phyloP scores from a whole-genome alignment of 441 rosid species.

The Geranium incanum region DNA sequence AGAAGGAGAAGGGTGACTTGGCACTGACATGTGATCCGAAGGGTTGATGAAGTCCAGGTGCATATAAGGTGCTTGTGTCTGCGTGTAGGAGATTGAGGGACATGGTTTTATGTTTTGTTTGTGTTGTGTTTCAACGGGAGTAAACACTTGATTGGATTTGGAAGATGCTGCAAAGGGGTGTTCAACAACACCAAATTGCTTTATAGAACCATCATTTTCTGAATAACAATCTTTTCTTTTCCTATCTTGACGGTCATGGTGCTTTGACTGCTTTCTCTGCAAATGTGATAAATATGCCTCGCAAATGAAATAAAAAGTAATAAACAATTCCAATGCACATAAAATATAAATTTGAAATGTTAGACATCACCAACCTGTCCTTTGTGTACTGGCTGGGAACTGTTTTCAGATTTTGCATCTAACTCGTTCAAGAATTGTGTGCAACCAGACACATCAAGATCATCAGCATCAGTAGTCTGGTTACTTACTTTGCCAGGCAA shows the following conservation, averaged over 20 bases:
- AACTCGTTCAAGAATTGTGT: constrained; percentile 28
- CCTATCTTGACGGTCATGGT: constrained; percentile 31
- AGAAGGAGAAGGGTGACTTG: constrained; percentile 38
- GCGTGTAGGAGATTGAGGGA: constrained; percentile 24
- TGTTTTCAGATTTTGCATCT: constrained; percentile 36
- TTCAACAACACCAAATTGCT: constrained; percentile 31
- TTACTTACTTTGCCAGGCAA: constrained; percentile 29
- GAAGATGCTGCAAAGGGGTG: constrained; percentile 21
- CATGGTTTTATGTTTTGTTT: constrained; percentile 23
- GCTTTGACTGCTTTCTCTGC: constrained; percentile 37
- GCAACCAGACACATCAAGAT: constrained; percentile 26
- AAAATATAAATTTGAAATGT: background rate
- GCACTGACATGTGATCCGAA: constrained; percentile 45
- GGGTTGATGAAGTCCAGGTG: constrained; percentile 29
- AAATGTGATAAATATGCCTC: constrained; percentile 8
- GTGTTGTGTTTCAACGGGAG: constrained; percentile 24
- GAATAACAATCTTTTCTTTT: constrained; percentile 32
- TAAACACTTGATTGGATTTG: constrained; percentile 22
- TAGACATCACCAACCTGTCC: constrained; percentile 42
- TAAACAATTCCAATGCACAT: background rate
- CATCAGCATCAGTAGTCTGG: constrained; percentile 22
- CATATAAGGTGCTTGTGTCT: constrained; percentile 22
- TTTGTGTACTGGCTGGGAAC: constrained; percentile 32
- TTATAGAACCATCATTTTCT: constrained; percentile 37
- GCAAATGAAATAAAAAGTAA: background rate